Conservation (phyloP, 176 grass and related monocot genomes). For the Microstegium vimineum region DNA sequence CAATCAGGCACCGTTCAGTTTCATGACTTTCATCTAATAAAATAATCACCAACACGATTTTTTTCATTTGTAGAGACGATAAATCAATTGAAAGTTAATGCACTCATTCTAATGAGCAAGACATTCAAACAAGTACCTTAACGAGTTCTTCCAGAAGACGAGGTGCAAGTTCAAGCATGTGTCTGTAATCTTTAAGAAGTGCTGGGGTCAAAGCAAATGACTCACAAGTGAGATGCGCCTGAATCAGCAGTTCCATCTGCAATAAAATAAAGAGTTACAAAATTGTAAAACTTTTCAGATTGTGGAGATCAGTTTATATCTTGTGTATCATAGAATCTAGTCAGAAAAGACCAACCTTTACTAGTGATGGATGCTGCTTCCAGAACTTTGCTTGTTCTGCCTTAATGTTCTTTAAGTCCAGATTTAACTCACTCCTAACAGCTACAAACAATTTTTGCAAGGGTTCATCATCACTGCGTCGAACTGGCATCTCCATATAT, state of each 20-base stretch:
- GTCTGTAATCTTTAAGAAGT: conserved; percentile 79
- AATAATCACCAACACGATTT: not conserved
- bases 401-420: conserved; percentile 93
- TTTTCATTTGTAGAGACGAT: not conserved
- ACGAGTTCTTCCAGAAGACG: conserved; percentile 92
- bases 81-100: not conserved
- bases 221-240: conserved; percentile 88
- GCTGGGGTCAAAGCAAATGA: conserved; percentile 55
- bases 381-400: conserved; percentile 98
- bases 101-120: not conserved
- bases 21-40: not conserved
- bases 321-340: not conserved
- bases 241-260: conserved; percentile 94
- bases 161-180: conserved; percentile 99
- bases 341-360: conserved; percentile 62
- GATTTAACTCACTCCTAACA: conserved; percentile 98
- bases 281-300: not conserved
- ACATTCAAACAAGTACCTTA: conserved; percentile 53
- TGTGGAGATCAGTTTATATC: not conserved
- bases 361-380: conserved; percentile 97
- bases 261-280: conserved; percentile 20
- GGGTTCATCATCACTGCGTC: conserved; percentile 93
- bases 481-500: conserved; percentile 97
- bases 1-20: not conserved
- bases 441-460: conserved; percentile 89